These are phyloP conservation scores for Cyberlindnera galapagoensis DNA, from an alignment of 805 yeast species.

Conservation along the genomic window DNA sequence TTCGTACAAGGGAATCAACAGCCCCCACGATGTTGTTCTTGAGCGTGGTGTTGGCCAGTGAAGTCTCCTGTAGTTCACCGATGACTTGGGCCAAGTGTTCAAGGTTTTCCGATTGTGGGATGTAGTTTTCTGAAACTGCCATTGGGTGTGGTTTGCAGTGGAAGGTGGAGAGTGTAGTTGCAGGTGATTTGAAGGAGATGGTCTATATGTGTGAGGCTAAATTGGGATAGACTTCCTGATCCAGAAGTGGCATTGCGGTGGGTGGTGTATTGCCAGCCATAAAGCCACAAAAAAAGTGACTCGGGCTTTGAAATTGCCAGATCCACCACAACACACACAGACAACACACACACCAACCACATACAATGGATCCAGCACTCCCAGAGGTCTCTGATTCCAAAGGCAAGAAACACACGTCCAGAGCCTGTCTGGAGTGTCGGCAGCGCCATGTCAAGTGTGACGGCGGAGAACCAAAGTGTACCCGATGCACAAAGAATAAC, in stretches of 20 bases:
- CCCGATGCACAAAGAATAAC: conserved; percentile 30
- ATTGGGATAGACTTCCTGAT: too few species aligned
- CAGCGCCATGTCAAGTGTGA: conserved; percentile 45
- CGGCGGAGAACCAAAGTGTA: conserved; percentile 40
- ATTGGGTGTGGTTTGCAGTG: too few species aligned
- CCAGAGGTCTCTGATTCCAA: too few species aligned
- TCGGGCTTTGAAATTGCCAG: conserved; percentile 1
- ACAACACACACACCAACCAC: too few species aligned
- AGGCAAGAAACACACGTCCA: conserved; percentile 33
- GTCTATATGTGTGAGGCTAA: too few species aligned
- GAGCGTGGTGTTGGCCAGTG: conserved; percentile 3
- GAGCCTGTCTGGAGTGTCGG: conserved; percentile 48
- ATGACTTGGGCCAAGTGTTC: conserved; percentile 13
- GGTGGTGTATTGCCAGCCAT: too few species aligned
- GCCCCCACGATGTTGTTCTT: conserved; percentile 12
- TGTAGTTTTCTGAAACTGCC: conserved; percentile 14
- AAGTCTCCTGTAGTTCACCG: conserved; percentile 5
- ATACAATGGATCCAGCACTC: too few species aligned
- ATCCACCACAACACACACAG: conserved; percentile 1
- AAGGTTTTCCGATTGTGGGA: conserved; percentile 21
- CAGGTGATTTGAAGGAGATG: too few species aligned
- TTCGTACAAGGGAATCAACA: conserved; percentile 14
- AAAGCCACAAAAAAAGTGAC: neutral
- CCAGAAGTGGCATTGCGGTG: too few species aligned
- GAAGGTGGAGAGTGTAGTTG: too few species aligned